Evolutionary conservation across 345 rosid species (phyloP).

Genomic region (Boechera retrofracta): DNA sequence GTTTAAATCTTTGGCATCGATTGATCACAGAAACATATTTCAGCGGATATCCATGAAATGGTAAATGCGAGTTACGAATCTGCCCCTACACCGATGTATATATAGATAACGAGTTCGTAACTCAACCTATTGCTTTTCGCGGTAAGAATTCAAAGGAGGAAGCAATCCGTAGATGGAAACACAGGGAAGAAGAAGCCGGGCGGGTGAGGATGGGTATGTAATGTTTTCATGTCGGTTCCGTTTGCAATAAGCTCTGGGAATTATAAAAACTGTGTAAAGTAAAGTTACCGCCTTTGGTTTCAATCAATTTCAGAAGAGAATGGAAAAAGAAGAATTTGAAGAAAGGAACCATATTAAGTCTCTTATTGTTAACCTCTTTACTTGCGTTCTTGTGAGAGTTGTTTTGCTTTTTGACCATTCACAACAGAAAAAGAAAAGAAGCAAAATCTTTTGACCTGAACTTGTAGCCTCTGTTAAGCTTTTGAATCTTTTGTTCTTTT

Average conservation of each 20-base stretch:
- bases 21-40: background rate
- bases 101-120: conserved; percentile 36
- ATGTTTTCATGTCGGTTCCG: conserved; percentile 22
- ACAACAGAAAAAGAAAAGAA: conserved; percentile 2
- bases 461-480: conserved; percentile 29
- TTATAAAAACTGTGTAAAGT: conserved; percentile 38
- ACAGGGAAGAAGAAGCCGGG: conserved; percentile 5
- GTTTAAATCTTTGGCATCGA: background rate
- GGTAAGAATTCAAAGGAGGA: conserved; percentile 21
- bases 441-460: conserved; percentile 39
- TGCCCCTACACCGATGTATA: conserved; percentile 39
- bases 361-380: conserved; percentile 18
- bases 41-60: conserved; percentile 11
- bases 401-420: conserved; percentile 42
- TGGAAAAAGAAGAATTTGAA: conserved; percentile 17
- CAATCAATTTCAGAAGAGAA: conserved; percentile 23
- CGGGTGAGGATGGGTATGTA: conserved; percentile 12
- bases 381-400: conserved; percentile 24
- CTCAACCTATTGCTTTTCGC: conserved; percentile 19
- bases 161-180: conserved; percentile 25
- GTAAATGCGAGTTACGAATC: conserved; percentile 32
- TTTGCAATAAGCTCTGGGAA: conserved; percentile 33
- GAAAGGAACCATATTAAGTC: conserved; percentile 19
- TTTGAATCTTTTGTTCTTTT: conserved; percentile 22
- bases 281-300: conserved; percentile 37